Base-by-base conservation (phyloP, 306 rosid species). In the Sesbania bispinosa region DNA sequence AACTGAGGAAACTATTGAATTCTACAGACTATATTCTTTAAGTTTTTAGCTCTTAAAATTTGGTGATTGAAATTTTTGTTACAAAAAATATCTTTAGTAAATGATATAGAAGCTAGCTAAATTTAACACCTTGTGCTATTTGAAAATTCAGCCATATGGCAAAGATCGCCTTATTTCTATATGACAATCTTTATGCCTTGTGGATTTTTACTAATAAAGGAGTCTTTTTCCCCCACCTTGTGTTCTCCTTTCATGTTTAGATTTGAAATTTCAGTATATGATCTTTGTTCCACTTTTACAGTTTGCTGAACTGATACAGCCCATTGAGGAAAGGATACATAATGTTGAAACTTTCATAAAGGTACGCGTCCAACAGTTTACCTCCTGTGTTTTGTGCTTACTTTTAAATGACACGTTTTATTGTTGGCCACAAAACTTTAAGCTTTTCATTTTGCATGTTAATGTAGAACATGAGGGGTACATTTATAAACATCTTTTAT, bases 231-330 rank as follows among this genome's bases (percentile, higher is more conserved):
- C 5, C 23, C 3, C 26, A n/a, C 58, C 29, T 20, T 7, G 1
- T 10, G 29, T 32, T 58, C 33, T 51, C 33, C 10, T 78, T 35
- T 69, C 19, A 18, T 51, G 80, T 45, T 47, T 71, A 58, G 36
- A 46, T 71, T 61, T 61, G 27, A 23, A 10, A 11, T 15, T 67
- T 15, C 7, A 43, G 64, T 23, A 27, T 35, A 8, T 26, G 64
- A 67, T 58, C 20, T 24, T 71, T 61, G 71, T 47, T 69, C 32
- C 52, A 23, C 55, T 62, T 62, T 77, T 74, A 80, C 91, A 94
- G 98, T 89, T 76, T 62, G 67, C 86, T 51, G 98, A 89, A 77
- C 68, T 94, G 62, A 89, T 94, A 77, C 91, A 91, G 71, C 88
- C 96, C 69, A 68, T 91, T 58, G 95, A 89, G 79, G 86, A 83